Percentiles rank a stretch among this genome's conserved stretches.
Conservation (phyloP, 2,329 filamentous ascomycete genomes). For the Penicillium sp. region DNA sequence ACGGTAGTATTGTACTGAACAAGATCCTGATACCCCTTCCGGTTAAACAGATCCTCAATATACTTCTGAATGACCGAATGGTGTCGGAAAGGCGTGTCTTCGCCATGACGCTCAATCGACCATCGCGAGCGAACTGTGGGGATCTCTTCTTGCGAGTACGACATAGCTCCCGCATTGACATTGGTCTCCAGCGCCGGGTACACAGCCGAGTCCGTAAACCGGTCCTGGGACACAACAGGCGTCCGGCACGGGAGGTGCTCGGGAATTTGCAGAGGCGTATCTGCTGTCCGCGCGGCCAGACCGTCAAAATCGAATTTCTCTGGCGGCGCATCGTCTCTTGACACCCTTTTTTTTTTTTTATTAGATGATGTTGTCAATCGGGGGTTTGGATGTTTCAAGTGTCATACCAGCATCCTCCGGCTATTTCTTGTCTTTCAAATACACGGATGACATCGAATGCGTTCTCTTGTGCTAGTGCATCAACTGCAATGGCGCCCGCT, state of each 20-base stretch:
- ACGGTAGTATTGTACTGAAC: conserved; percentile 58
- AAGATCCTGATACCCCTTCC: conserved; percentile 53
- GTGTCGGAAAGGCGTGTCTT: conserved; percentile 61
- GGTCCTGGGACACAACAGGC: conserved; percentile 45
- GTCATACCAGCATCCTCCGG: conserved; percentile 62
- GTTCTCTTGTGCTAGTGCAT: conserved; percentile 60
- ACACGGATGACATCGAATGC: conserved; percentile 60
- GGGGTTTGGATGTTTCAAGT: background rate
- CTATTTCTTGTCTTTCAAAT: conserved; percentile 60
- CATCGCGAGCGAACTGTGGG: conserved; percentile 44
- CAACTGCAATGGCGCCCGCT: conserved; percentile 59
- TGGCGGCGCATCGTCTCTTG: conserved; percentile 37
- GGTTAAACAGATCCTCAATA: conserved; percentile 55
- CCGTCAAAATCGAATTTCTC: conserved; percentile 48
- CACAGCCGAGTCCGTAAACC: conserved; percentile 59
- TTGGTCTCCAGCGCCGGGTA: conserved; percentile 67
- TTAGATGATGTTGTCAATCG: background rate
- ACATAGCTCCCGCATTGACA: conserved; percentile 59
- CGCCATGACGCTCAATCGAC: conserved; percentile 53
- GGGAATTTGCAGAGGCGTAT: conserved; percentile 51
- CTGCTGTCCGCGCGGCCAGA: conserved; percentile 52
- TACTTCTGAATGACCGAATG: conserved; percentile 59
- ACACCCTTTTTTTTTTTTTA: conserved; percentile 26
- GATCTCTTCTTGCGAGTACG: conserved; percentile 58
- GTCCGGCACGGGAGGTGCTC: conserved; percentile 48